Evolutionary conservation across 768 basidiomycete species (phyloP).

Genomic region (Suillus brevipes): DNA sequence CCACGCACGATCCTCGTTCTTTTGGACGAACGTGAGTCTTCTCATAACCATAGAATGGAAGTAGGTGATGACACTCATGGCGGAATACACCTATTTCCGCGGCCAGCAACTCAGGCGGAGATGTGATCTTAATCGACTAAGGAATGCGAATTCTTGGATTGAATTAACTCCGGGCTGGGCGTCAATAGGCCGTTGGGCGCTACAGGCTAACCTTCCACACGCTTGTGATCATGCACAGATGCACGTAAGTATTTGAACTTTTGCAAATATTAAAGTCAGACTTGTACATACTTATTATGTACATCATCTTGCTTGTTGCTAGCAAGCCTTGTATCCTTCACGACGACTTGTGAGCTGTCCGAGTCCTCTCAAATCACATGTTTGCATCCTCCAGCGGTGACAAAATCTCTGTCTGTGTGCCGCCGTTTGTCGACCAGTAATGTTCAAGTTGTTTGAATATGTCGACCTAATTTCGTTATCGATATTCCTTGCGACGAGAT

Average conservation of each 20-base stretch:
- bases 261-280: neutral
- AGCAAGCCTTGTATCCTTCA: neutral
- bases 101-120: neutral
- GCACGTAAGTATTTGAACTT: neutral
- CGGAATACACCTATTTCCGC: slow-evolving; percentile 10
- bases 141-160: neutral
- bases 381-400: neutral
- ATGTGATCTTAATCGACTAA: neutral
- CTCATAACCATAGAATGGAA: neutral
- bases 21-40: neutral
- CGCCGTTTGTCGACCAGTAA: neutral
- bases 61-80: neutral
- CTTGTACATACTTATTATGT: slow-evolving; percentile 2
- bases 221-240: neutral
- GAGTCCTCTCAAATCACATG: neutral
- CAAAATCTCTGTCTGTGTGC: neutral
- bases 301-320: neutral
- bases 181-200: neutral
- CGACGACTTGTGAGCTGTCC: neutral
- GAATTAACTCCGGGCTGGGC: neutral
- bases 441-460: neutral
- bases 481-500: slow-evolving; percentile 19
- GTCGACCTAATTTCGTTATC: slow-evolving; percentile 3
- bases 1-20: neutral
- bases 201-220: neutral